Base-by-base conservation (phyloP, 805 yeast species). In the Martiniozyma abietophila region DNA sequence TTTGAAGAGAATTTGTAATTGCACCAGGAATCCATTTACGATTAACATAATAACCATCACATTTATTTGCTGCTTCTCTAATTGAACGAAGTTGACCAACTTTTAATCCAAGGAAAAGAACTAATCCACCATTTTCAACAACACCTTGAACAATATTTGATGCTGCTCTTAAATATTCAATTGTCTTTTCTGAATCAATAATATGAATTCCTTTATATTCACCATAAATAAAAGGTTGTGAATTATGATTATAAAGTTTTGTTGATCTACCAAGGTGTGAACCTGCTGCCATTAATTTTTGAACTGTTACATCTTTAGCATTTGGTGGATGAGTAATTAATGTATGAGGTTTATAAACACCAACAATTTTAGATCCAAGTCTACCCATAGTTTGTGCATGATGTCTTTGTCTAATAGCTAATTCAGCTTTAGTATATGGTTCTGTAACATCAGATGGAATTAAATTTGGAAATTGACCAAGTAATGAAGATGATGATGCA, bases 1-100 rank as follows among this genome's bases (percentile, higher is more conserved):
- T 51, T 28, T 50, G 81, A 20, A 76, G 65, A 36, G 84, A 75
- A 60, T 92, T 92, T 29, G 97, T 85, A 45, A 92, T 67, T 17
- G 94, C 81, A 45, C 98, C 98, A 2, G 96, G 96, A 40, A 83
- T 73, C 98, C 98, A 92, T 52, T 86, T 75, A 30, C 75, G 69
- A 16, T 80, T 67, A 15, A 92, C 88, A 51, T 80, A 86, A 59
- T 75, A 85, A 11, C 94, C 96, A 38, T 74, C 68, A 36, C 77
- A 64, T 45, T 94, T 71, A 29, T 65, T 61, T 2, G 97, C 94
- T 8, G 95, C 95, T 40, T 69, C 74, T 50, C 76, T 78, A 31
- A 92, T 73, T 1, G 85, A 69, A 36, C 80, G 67, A 41, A 73
- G 72, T 49, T 83, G 92, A 35, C 85, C 88, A 32, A 75, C 74